Percentiles rank a stretch among this genome's conserved stretches.
These are phyloP conservation scores for Pythium diclinum DNA, from an alignment of 352 stramenopile species.

Conservation along the genomic window DNA sequence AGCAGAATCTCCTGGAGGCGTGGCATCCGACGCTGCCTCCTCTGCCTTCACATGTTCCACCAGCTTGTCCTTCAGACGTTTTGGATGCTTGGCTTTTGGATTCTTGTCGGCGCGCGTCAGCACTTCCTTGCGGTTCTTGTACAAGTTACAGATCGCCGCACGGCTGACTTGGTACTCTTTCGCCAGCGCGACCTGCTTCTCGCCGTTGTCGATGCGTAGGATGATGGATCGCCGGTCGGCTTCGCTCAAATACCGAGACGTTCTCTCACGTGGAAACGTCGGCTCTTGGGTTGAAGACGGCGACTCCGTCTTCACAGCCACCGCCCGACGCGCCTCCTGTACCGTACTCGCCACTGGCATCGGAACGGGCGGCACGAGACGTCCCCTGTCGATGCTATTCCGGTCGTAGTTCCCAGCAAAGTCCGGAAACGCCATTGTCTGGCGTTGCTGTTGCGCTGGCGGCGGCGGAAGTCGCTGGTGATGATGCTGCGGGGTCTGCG, in stretches of 20 bases:
- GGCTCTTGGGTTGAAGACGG: not conserved
- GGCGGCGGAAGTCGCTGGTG: not conserved
- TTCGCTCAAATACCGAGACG: conserved; percentile 47
- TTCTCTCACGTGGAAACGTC: conserved; percentile 34
- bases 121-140: conserved; percentile 33
- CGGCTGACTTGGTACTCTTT: conserved; percentile 34
- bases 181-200: conserved; percentile 30
- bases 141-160: conserved; percentile 33
- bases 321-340: not conserved
- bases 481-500: not conserved
- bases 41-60: not conserved
- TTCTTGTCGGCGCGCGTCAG: conserved; percentile 21
- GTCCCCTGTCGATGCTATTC: not conserved
- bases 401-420: conserved; percentile 4
- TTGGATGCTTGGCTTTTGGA: conserved; percentile 21
- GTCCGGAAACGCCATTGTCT: not conserved
- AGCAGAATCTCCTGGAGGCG: not conserved
- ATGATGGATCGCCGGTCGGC: conserved; percentile 35
- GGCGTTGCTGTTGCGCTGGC: not conserved
- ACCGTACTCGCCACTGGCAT: not conserved
- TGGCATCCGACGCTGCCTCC: not conserved
- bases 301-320: conserved; percentile 7
- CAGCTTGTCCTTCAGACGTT: conserved; percentile 1
- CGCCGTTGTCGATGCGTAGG: conserved; percentile 26
- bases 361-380: not conserved